These are phyloP conservation scores for Blepharisma undulans DNA, from an alignment of 169 alveolate genomes.

Conservation along the genomic window DNA sequence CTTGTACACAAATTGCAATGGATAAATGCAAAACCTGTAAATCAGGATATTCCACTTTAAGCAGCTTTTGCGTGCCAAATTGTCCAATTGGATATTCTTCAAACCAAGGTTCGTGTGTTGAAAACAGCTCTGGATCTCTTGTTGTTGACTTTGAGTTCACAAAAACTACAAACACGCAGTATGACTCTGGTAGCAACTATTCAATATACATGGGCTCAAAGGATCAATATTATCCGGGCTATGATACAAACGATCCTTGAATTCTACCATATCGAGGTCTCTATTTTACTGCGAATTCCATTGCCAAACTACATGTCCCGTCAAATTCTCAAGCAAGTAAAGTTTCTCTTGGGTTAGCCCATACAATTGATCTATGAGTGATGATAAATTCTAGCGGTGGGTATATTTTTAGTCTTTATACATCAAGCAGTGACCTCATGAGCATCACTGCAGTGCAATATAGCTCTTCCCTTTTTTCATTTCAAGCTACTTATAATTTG, in stretches of 20 bases:
- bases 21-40: too few species aligned
- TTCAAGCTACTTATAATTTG: not conserved
- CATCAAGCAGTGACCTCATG: not conserved
- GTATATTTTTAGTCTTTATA: not conserved
- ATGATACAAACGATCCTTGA: constrained; percentile 22
- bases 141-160: too few species aligned
- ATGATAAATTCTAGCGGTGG: not conserved
- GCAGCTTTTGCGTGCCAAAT: too few species aligned
- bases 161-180: not conserved
- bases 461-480: not conserved
- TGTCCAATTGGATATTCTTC: too few species aligned
- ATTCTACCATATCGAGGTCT: constrained; percentile 9
- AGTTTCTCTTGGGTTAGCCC: not conserved
- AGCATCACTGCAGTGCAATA: not conserved
- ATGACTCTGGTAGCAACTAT: not conserved
- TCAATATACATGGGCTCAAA: not conserved
- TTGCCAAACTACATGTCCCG: not conserved
- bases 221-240: not conserved
- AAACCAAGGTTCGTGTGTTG: too few species aligned
- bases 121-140: too few species aligned
- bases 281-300: not conserved
- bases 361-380: not conserved
- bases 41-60: too few species aligned
- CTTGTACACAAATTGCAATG: too few species aligned
- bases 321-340: not conserved